Conservation (phyloP, 176 grass and related monocot species). For the Tuctoria greenei region DNA sequence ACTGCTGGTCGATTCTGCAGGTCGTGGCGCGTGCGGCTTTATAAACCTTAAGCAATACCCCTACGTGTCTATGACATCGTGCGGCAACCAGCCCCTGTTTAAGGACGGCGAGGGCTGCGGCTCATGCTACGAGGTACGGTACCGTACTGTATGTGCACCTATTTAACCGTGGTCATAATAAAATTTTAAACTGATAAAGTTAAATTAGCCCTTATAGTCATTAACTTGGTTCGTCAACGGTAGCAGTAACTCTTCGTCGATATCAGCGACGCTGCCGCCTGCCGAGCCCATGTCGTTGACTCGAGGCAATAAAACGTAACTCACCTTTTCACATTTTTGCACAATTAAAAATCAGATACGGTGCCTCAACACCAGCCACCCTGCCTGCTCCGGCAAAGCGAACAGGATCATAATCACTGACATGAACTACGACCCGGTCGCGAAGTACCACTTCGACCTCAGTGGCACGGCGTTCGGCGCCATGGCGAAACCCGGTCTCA, state of each 20-base stretch:
- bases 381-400: conserved; percentile 43
- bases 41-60: too few relatives aligned
- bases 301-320: neutral
- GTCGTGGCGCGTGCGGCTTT: too few relatives aligned
- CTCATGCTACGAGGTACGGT: too few relatives aligned
- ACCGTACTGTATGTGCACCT: too few relatives aligned
- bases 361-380: conserved; percentile 31
- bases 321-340: neutral
- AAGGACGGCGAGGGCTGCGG: too few relatives aligned
- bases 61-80: too few relatives aligned
- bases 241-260: neutral
- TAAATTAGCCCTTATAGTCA: too few relatives aligned
- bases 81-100: too few relatives aligned
- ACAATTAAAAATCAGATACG: conserved; percentile 34
- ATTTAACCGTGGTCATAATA: too few relatives aligned
- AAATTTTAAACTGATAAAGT: too few relatives aligned
- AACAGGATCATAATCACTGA: conserved; percentile 53
- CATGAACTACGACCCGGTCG: conserved; percentile 56
- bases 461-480: conserved; percentile 66
- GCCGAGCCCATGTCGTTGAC: neutral
- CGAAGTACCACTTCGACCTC: conserved; percentile 52
- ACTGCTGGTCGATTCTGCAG: too few relatives aligned
- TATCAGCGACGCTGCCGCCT: neutral
- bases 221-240: neutral
- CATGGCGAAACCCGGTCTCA: conserved; percentile 38